Percentiles rank a stretch among this genome's conserved stretches.
phyloP scores from a whole-genome alignment of 768 basidiomycete genomes.

The Chalciporus pseudorubinellus region DNA sequence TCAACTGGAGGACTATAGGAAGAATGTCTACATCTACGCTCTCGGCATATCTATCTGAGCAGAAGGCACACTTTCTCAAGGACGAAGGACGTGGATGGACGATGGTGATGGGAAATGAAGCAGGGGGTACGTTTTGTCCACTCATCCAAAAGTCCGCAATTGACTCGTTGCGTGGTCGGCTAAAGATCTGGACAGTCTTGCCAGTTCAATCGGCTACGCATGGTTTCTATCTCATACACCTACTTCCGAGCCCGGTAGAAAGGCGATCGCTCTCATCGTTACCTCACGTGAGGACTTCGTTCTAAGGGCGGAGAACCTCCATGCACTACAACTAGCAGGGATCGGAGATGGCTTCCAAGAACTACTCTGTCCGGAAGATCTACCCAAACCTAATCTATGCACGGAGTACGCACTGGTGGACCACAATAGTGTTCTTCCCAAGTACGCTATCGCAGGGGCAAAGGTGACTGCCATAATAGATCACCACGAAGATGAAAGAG shows the following conservation, averaged over 20 bases:
- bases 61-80: conserved; percentile 60
- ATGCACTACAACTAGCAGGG: conserved; percentile 64
- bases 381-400: conserved; percentile 44
- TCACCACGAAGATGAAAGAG: conserved; percentile 86
- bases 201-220: conserved; percentile 81
- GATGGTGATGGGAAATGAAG: conserved; percentile 93
- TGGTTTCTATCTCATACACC: conserved; percentile 55
- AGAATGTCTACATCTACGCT: conserved; percentile 28
- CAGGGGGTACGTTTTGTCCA: conserved; percentile 63
- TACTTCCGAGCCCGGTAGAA: conserved; percentile 41
- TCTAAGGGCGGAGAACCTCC: conserved; percentile 84
- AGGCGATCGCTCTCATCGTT: conserved; percentile 69
- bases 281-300: conserved; percentile 64
- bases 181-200: conserved; percentile 86
- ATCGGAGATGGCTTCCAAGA: conserved; percentile 49
- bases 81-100: conserved; percentile 70
- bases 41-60: conserved; percentile 39
- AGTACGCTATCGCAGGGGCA: conserved; percentile 39
- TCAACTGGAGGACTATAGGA: conserved; percentile 2
- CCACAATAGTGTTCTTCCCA: conserved; percentile 68
- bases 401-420: conserved; percentile 81
- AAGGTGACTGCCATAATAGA: conserved; percentile 81
- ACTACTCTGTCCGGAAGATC: conserved; percentile 67
- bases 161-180: not conserved
- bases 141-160: not conserved